These are phyloP conservation scores for Xylariomycetidae sp. DNA, from an alignment of 2,329 filamentous ascomycete species.

Conservation along the genomic window DNA sequence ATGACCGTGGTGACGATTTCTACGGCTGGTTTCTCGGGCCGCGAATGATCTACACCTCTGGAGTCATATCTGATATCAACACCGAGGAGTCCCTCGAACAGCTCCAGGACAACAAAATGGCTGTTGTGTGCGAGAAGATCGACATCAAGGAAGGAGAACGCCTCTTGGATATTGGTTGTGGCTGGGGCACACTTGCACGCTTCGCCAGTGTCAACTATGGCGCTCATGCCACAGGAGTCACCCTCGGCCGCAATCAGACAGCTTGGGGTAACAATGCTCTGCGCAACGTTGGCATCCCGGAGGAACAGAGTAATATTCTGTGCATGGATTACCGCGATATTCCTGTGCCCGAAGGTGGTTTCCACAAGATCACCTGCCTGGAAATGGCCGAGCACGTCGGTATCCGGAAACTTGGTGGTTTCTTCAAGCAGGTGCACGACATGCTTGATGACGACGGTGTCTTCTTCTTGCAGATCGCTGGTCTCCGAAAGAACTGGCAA, in stretches of 20 bases:
- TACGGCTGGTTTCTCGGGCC: slow-evolving; percentile 98
- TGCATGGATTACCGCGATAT: slow-evolving; percentile 98
- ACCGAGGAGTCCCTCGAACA: slow-evolving; percentile 88
- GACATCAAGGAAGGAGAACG: slow-evolving; percentile 73
- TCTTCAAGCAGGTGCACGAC: slow-evolving; percentile 82
- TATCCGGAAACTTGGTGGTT: slow-evolving; percentile 77
- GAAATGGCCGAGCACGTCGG: slow-evolving; percentile 99
- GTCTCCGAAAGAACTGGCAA: slow-evolving; percentile 91
- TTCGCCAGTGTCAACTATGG: slow-evolving; percentile 93
- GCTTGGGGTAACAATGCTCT: slow-evolving; percentile 93
- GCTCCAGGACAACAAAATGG: slow-evolving; percentile 96
- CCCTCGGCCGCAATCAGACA: slow-evolving; percentile 92
- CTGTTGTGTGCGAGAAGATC: slow-evolving; percentile 94
- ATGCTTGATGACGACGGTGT: slow-evolving; percentile 96
- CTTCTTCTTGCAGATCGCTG: slow-evolving; percentile 94
- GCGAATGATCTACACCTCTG: slow-evolving; percentile 98
- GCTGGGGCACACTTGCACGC: slow-evolving; percentile 93
- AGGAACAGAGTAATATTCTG: slow-evolving; percentile 85
- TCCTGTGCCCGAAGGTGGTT: slow-evolving; percentile 69
- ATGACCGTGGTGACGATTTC: slow-evolving; percentile 96
- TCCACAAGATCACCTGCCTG: slow-evolving; percentile 93
- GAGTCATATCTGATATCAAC: slow-evolving; percentile 83
- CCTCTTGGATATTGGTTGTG: slow-evolving; percentile 92
- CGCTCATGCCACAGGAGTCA: slow-evolving; percentile 80
- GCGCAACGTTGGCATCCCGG: slow-evolving; percentile 72